Evolutionary conservation across 2,329 filamentous ascomycete genomes (phyloP).

Genomic region (Cladobotryum mycophilum): DNA sequence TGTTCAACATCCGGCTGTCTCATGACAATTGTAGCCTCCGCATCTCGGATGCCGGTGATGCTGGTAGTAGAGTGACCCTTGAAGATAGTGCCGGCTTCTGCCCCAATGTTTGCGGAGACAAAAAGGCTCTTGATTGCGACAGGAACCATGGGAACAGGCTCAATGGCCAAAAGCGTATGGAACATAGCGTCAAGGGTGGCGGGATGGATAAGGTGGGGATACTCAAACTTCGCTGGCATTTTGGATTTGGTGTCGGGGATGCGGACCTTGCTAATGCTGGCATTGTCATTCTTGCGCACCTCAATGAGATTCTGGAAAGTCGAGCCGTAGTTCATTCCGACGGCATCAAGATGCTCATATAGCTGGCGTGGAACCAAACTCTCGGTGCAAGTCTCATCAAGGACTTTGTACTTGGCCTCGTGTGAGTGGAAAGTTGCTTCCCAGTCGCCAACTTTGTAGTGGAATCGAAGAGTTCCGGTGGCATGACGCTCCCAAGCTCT

Average conservation of each 20-base stretch:
- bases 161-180: slow-evolving; percentile 44
- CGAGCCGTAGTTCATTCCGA: slow-evolving; percentile 47
- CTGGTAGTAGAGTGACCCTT: slow-evolving; percentile 35
- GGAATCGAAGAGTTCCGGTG: slow-evolving; percentile 25
- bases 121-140: slow-evolving; percentile 40
- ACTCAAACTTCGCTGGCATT: slow-evolving; percentile 50
- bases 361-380: slow-evolving; percentile 37
- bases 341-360: slow-evolving; percentile 43
- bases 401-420: slow-evolving; percentile 16
- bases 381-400: slow-evolving; percentile 26
- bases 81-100: slow-evolving; percentile 28
- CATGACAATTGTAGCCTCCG: slow-evolving; percentile 40
- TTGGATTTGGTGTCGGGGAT: slow-evolving; percentile 44
- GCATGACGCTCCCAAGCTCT: slow-evolving; percentile 40
- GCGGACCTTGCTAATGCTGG: slow-evolving; percentile 33
- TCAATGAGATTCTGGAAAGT: slow-evolving; percentile 43
- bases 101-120: slow-evolving; percentile 35
- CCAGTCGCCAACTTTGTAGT: slow-evolving; percentile 19
- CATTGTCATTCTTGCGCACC: slow-evolving; percentile 24
- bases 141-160: slow-evolving; percentile 43
- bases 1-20: slow-evolving; percentile 25
- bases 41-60: slow-evolving; percentile 30
- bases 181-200: slow-evolving; percentile 52
- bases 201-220: slow-evolving; percentile 50
- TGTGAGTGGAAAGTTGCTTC: slow-evolving; percentile 16